A percentile compares a stretch with the other conserved stretches of the same genome.
phyloP scores from a whole-genome alignment of 2,329 filamentous ascomycete genomes.

The Gremmenia infestans region DNA sequence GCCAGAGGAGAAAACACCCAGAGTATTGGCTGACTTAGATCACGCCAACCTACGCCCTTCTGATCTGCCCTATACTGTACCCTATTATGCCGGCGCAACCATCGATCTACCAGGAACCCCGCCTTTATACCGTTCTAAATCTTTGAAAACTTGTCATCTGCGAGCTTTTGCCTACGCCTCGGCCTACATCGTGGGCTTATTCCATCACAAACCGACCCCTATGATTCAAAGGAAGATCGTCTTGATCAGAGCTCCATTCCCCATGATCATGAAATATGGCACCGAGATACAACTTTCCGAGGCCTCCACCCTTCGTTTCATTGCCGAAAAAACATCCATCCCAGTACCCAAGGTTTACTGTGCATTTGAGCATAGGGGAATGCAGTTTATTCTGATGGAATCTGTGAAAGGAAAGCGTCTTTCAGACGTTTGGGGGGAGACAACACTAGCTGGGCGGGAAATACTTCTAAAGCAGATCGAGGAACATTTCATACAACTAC shows the following conservation, averaged over 20 bases:
- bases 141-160: not conserved
- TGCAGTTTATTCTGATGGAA: slow-evolving; percentile 36
- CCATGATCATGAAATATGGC: slow-evolving; percentile 31
- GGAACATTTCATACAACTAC: too few species aligned
- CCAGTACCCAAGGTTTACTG: slow-evolving; percentile 34
- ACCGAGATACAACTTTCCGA: slow-evolving; percentile 27
- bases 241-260: not conserved
- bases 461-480: rapidly evolving
- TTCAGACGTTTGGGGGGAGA: slow-evolving; percentile 1
- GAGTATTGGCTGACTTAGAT: too few species aligned
- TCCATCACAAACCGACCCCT: not conserved
- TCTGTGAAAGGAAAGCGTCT: slow-evolving; percentile 33
- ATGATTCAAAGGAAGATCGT: not conserved
- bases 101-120: not conserved
- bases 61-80: not conserved
- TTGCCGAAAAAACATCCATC: slow-evolving; percentile 34
- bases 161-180: not conserved
- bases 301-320: slow-evolving; percentile 32
- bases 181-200: not conserved
- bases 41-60: too few species aligned
- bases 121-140: not conserved
- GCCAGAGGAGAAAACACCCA: too few species aligned
- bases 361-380: slow-evolving; percentile 29
- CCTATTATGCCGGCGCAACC: not conserved
- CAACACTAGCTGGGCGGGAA: too few species aligned